These are phyloP conservation scores for Ganoderma lingzhi DNA, from an alignment of 1,284 basidiomycete species.

Conservation along the genomic window DNA sequence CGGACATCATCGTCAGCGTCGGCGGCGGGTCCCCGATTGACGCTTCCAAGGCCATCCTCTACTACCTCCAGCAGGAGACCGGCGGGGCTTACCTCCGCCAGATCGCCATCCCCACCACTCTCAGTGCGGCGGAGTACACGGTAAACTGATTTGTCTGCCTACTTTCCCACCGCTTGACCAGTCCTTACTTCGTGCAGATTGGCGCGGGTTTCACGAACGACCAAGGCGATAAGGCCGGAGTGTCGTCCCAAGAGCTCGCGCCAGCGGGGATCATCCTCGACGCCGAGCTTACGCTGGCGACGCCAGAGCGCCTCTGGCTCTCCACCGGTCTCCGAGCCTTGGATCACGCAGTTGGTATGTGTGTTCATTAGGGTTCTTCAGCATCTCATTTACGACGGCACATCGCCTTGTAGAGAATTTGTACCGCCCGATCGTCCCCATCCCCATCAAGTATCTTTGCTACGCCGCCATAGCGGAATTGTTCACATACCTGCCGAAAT, in stretches of 20 bases:
- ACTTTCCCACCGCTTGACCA: not conserved
- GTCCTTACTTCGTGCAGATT: conserved; percentile 40
- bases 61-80: conserved; percentile 62
- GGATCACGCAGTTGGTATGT: conserved; percentile 77
- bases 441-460: conserved; percentile 69
- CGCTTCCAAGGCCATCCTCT: conserved; percentile 76
- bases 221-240: conserved; percentile 69
- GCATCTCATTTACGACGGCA: not conserved
- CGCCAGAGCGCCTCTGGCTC: conserved; percentile 82
- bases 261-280: conserved; percentile 82
- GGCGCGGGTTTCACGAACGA: conserved; percentile 83
- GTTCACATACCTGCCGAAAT: conserved; percentile 75
- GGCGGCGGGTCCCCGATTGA: conserved; percentile 87
- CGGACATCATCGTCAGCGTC: conserved; percentile 76
- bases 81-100: conserved; percentile 57
- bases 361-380: not conserved
- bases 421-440: conserved; percentile 66
- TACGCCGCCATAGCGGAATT: conserved; percentile 76
- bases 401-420: conserved; percentile 59
- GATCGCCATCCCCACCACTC: conserved; percentile 84
- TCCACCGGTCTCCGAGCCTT: conserved; percentile 81
- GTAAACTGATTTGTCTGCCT: conserved; percentile 46
- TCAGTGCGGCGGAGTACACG: conserved; percentile 83
- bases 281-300: conserved; percentile 75
- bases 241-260: conserved; percentile 61